phyloP scores from a whole-genome alignment of 2,329 filamentous ascomycete species.

The Chaetothyriales sp. region DNA sequence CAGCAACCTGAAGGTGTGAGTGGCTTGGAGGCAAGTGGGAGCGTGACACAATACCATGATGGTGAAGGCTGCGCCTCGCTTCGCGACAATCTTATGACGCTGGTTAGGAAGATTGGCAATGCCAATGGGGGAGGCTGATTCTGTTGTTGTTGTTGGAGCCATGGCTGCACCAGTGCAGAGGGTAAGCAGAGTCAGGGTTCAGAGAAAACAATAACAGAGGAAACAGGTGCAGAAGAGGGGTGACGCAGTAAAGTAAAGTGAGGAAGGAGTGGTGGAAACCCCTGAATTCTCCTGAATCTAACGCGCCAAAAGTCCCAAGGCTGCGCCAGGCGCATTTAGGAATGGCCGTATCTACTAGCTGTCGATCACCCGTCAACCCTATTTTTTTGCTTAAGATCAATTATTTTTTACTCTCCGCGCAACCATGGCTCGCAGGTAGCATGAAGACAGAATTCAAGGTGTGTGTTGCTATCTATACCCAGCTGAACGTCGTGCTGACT shows the following conservation, averaged over 20 bases:
- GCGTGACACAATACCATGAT: constrained; percentile 62
- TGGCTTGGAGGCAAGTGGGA: constrained; percentile 1
- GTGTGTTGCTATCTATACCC: constrained; percentile 16
- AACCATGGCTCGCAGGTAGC: constrained; percentile 16
- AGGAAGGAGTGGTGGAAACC: background rate
- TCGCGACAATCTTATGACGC: constrained; percentile 58
- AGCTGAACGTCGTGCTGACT: constrained; percentile 1
- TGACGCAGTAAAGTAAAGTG: background rate
- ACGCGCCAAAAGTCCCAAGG: background rate
- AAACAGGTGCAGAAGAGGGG: constrained; percentile 5
- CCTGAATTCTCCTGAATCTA: background rate
- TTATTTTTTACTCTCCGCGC: background rate
- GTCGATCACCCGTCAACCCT: background rate
- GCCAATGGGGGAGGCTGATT: constrained; percentile 53
- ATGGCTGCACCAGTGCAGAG: background rate
- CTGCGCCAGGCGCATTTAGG: background rate
- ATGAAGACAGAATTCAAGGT: constrained; percentile 99
- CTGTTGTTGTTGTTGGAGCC: constrained; percentile 29
- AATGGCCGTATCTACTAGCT: background rate
- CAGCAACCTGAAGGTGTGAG: constrained; percentile 57
- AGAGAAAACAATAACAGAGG: background rate
- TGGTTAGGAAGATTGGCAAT: constrained; percentile 62
- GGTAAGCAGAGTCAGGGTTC: background rate
- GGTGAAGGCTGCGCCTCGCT: constrained; percentile 91
- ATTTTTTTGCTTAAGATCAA: background rate